These are phyloP conservation scores for Microsporum ferrugineum DNA, from an alignment of 2,329 filamentous ascomycete species.

Conservation along the genomic window DNA sequence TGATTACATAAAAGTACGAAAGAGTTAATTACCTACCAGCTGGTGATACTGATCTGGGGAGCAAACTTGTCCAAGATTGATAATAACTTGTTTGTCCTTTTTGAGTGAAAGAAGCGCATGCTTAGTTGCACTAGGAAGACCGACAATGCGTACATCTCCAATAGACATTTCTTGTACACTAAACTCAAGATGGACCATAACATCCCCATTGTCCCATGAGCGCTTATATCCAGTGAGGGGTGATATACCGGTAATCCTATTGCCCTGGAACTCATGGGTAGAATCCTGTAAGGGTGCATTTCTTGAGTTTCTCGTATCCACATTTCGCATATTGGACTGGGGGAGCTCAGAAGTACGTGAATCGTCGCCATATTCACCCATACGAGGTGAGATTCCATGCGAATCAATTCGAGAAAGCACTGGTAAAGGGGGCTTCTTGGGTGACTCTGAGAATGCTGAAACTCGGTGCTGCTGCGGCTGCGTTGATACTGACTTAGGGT, in stretches of 20 bases:
- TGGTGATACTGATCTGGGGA: constrained; percentile 21
- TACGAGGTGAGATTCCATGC: background rate
- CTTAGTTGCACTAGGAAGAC: constrained; percentile 13
- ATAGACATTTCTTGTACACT: constrained; percentile 21
- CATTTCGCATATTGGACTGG: background rate
- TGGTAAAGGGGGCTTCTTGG: background rate
- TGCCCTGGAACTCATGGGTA: background rate
- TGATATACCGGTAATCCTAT: background rate
- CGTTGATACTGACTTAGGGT: background rate
- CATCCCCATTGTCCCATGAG: constrained; percentile 13
- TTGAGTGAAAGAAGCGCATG: constrained; percentile 16
- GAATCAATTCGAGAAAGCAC: background rate
- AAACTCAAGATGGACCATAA: constrained; percentile 23
- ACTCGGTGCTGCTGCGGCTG: background rate
- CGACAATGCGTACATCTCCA: constrained; percentile 24
- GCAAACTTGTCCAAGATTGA: constrained; percentile 27
- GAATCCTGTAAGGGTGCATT: background rate
- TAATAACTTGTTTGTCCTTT: constrained; percentile 12
- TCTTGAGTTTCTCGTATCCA: background rate
- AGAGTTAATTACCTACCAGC: constrained; percentile 16
- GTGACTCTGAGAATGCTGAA: background rate
- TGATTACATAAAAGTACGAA: background rate
- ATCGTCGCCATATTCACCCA: background rate
- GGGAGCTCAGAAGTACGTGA: background rate
- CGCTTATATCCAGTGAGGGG: background rate